phyloP scores from a whole-genome alignment of 169 alveolate species.

The Plasmodium cynomolgi region DNA sequence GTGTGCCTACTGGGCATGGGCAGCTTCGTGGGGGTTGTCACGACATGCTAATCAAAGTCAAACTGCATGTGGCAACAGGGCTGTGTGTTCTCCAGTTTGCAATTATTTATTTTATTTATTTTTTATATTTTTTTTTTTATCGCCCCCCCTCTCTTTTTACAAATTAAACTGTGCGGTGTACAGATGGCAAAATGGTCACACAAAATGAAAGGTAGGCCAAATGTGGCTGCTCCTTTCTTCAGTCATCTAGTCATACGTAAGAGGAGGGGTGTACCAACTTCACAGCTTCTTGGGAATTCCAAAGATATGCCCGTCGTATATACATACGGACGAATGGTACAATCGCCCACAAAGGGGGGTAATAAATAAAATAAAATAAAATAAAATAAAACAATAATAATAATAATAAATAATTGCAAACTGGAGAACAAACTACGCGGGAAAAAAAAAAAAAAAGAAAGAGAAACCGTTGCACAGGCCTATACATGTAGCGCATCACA shows the following conservation, averaged over 20 bases:
- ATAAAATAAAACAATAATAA: too few relatives aligned
- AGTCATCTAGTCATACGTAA: background rate
- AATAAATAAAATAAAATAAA: background rate
- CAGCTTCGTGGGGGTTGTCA: too few relatives aligned
- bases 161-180: too few relatives aligned
- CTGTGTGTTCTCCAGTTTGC: background rate
- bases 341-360: background rate
- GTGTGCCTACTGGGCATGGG: too few relatives aligned
- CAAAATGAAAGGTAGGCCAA: too few relatives aligned
- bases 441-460: background rate
- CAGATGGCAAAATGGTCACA: too few relatives aligned
- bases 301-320: background rate
- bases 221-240: background rate
- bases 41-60: too few relatives aligned
- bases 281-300: background rate
- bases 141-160: too few relatives aligned
- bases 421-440: background rate
- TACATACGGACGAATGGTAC: background rate
- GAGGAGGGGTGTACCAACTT: background rate
- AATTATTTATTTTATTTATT: too few relatives aligned
- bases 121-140: too few relatives aligned
- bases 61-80: too few relatives aligned
- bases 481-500: background rate
- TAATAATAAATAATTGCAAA: background rate
- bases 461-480: background rate